Evolutionary conservation across 1,284 basidiomycete species (phyloP), one percentile per base, ranked within the genome.

Genomic region (Trichosporon faecale): DNA sequence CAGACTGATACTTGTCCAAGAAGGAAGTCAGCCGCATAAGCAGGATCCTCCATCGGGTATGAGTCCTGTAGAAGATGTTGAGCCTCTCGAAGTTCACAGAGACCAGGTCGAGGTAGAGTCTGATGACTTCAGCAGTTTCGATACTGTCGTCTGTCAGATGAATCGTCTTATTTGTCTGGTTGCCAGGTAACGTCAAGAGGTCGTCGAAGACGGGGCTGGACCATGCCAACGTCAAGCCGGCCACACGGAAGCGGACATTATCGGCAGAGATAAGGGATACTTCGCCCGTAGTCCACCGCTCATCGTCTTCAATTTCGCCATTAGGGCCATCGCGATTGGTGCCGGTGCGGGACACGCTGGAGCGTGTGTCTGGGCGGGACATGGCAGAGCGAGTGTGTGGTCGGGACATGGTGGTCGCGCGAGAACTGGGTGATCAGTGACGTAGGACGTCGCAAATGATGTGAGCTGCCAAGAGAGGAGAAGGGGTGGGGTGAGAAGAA

Each of bases 221-320:
- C 49, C 49, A 52, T 11, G 49, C 49, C 16, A 52, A 9, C 9
- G 49, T 52, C 21, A 52, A 25, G 21, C 49, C 21, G 3, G 63
- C 49, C 5, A 69, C 64, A 6, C 66, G 35, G 67, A 72, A 72
- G 12, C 60, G 25, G 8, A 69, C 66, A 8, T 64, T 57, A 61
- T 72, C 68, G 14, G 66, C 63, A 11, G 68, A 69, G 35, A 68
- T 27, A 40, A 72, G 23, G 40, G 44, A 33, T 3, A 69, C 23
- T 23, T 69, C 68, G 33, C 66, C 68, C 3, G 44, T 23, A 31
- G 25, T 52, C 25, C 35, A 68, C 5, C 1, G 5, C 11, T 35
- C 27, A 44, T 63, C 31, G 46, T 6, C 12, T 6, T 52, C 49
- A 11, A 3, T 6, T 9, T 52, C 49, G 2, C 14, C 49, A 8